phyloP scores from a whole-genome alignment of 164 flowering plant genomes.

The Platanus orientalis region DNA sequence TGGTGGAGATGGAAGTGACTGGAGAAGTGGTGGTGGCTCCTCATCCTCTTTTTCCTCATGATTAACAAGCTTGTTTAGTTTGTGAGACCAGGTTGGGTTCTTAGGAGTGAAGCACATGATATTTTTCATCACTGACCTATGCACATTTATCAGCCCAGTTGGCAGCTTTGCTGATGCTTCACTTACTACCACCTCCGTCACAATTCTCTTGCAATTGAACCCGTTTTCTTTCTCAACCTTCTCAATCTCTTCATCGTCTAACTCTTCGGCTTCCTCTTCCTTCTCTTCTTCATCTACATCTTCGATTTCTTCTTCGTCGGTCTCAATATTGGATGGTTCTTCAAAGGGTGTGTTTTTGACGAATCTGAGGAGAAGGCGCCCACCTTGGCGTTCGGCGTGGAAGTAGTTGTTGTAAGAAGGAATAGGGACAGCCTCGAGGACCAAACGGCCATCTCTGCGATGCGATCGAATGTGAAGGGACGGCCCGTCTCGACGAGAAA shows the following conservation, averaged over 20 bases:
- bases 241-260: slow-evolving; percentile 3
- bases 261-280: slow-evolving; percentile 16
- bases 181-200: slow-evolving; percentile 3
- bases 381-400: slow-evolving; percentile 54
- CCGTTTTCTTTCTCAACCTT: slow-evolving; percentile 3
- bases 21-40: slow-evolving; percentile 16
- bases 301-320: neutral
- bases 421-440: slow-evolving; percentile 61
- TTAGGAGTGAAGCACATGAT: slow-evolving; percentile 28
- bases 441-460: slow-evolving; percentile 57
- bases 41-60: neutral
- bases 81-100: slow-evolving; percentile 37
- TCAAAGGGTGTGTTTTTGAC: slow-evolving; percentile 2
- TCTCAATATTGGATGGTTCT: neutral
- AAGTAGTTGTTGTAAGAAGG: slow-evolving; percentile 39
- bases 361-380: slow-evolving; percentile 61
- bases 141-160: slow-evolving; percentile 29
- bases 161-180: slow-evolving; percentile 13
- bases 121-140: slow-evolving; percentile 45
- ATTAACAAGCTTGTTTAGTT: slow-evolving; percentile 11
- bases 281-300: slow-evolving; percentile 5
- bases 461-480: slow-evolving; percentile 43
- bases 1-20: slow-evolving; percentile 31
- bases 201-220: slow-evolving; percentile 5
- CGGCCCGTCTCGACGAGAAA: slow-evolving; percentile 35